These are phyloP conservation scores for Avena insularis DNA, from an alignment of 176 grass and related monocot genomes.

Conservation along the genomic window DNA sequence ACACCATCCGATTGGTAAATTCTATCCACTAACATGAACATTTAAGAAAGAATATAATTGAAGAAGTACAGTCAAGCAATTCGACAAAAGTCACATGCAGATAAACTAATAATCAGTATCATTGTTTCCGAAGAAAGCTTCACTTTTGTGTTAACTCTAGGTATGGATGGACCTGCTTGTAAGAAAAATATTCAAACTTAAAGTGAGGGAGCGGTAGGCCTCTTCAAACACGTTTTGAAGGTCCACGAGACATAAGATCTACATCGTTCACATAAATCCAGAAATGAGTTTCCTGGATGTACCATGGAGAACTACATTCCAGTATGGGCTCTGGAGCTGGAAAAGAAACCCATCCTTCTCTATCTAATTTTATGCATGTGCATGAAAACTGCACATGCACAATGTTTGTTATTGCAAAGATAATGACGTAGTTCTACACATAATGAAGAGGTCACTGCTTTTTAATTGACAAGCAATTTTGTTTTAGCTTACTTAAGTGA, in stretches of 20 bases:
- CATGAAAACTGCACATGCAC: constrained; percentile 21
- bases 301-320: constrained; percentile 43
- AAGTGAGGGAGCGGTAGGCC: constrained; percentile 11
- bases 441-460: neutral
- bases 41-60: neutral
- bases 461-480: neutral
- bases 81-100: neutral
- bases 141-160: neutral
- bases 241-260: constrained; percentile 30
- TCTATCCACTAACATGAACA: neutral
- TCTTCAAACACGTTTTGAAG: constrained; percentile 45
- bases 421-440: neutral
- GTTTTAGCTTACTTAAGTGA: constrained; percentile 12
- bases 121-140: constrained; percentile 27
- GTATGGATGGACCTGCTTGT: constrained; percentile 5
- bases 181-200: constrained; percentile 37
- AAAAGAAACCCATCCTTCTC: constrained; percentile 41
- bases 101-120: neutral
- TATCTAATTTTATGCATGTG: constrained; percentile 41
- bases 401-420: constrained; percentile 2
- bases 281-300: constrained; percentile 44
- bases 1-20: constrained; percentile 18
- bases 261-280: constrained; percentile 41
- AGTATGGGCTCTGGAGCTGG: constrained; percentile 22
- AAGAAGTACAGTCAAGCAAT: neutral